A percentile compares a stretch with the other conserved stretches of the same genome.
Evolutionary conservation across 2,329 filamentous ascomycete genomes (phyloP).

Genomic region (Diplodia mutila): DNA sequence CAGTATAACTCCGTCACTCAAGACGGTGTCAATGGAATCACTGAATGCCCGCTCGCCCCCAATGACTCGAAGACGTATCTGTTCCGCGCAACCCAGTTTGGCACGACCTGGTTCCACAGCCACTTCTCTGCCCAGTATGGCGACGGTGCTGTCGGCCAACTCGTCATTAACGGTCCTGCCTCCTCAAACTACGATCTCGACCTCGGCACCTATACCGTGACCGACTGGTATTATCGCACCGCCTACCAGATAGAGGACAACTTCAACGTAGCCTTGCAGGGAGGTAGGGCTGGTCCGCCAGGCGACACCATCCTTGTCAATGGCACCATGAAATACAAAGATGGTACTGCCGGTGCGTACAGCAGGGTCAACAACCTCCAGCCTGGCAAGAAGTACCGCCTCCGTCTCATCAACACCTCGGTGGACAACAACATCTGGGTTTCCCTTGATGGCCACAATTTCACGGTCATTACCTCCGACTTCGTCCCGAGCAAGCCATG

Average conservation of each 20-base stretch:
- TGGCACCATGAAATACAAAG: constrained; percentile 59
- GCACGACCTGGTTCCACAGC: constrained; percentile 46
- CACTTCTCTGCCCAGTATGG: constrained; percentile 48
- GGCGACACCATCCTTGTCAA: constrained; percentile 55
- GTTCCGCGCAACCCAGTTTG: constrained; percentile 58
- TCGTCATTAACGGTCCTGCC: constrained; percentile 47
- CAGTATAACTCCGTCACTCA: constrained; percentile 47
- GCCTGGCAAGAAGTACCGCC: constrained; percentile 56
- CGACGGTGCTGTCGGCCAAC: constrained; percentile 47
- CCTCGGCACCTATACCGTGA: constrained; percentile 59
- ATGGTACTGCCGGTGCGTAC: constrained; percentile 37
- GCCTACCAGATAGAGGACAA: constrained; percentile 32
- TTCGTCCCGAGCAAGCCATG: constrained; percentile 40
- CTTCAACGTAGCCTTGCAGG: constrained; percentile 37
- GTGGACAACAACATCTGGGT: constrained; percentile 35
- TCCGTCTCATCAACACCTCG: constrained; percentile 61
- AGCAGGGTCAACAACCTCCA: constrained; percentile 39
- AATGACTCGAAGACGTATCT: constrained; percentile 60
- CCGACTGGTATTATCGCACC: constrained; percentile 62
- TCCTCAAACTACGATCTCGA: constrained; percentile 58
- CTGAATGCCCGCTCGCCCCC: constrained; percentile 70
- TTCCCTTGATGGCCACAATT: constrained; percentile 38
- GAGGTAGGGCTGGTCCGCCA: constrained; percentile 36
- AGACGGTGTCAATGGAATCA: constrained; percentile 55
- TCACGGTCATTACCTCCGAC: constrained; percentile 39